Base-by-base conservation (phyloP, 352 stramenopile species). In the Salisapilia sapeloensis region DNA sequence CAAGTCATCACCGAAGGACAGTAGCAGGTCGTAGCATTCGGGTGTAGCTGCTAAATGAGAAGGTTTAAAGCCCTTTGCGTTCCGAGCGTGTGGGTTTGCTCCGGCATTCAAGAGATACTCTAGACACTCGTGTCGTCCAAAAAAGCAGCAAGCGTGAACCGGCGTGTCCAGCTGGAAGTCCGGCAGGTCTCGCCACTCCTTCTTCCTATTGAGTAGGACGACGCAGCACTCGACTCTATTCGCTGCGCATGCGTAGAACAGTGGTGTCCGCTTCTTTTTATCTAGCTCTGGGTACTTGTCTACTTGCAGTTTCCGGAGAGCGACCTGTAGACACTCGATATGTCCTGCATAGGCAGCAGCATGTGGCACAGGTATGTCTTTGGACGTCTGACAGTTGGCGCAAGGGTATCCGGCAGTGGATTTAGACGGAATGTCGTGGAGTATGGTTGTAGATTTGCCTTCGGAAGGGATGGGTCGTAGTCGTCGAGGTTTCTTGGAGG, bases 131-230 rank as follows among this genome's bases (percentile, higher is more conserved):
- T 70, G 32, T 60, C 59, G 70, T 13, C 63, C 63, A 25, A 79
- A 79, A 30, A 79, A 79, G 42, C 63, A 79, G 40, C 63, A 72
- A 15, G 75, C 63, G 28, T 79, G 63, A n/a, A 75, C 63, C 2
- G 63, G 63, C 12, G 60, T 65, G 29, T 79, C 60, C n/a, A 70
- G 48, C 33, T 79, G 63, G 17, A 55, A 56, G 35, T 75, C 63
- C 2, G 59, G 22, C n/a, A 63, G 35, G 24, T 79, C 60, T 11
- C 60, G 48, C 63, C 63, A 75, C 24, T 61, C 32, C n/a, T 22
- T n/a, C 18, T 56, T 59, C 1, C 40, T 12, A 7, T 30, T 21
- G 6, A 71, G 48, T 26, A 79, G 22, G 17, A 70, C 36, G 24
- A 36, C 42, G 11, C 53, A 62, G 33, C 63, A 79, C 1, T 64